These are phyloP conservation scores for Rhazya stricta DNA, from an alignment of 257 asterid species.

Conservation along the genomic window DNA sequence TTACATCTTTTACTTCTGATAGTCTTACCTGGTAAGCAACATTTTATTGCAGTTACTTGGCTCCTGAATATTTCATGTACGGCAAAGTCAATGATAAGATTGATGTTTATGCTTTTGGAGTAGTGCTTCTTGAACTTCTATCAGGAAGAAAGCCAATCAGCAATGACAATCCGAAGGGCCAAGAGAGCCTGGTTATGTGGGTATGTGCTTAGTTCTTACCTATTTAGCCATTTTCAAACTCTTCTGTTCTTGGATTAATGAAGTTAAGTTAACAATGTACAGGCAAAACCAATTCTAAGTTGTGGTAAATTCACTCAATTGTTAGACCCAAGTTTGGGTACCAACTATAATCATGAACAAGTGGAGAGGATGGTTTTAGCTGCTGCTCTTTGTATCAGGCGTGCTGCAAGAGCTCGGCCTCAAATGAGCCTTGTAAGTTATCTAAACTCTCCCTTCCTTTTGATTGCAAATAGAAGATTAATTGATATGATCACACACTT, in stretches of 20 bases:
- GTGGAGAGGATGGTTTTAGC: conserved; percentile 83
- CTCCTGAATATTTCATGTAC: conserved; percentile 97
- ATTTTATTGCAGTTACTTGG: conserved; percentile 61
- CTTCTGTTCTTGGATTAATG: conserved; percentile 5
- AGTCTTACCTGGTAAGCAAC: conserved; percentile 9
- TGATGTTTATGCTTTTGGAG: conserved; percentile 94
- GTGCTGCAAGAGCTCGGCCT: conserved; percentile 88
- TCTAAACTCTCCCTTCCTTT: neutral
- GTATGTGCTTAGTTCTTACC: conserved; percentile 41
- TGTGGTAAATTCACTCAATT: conserved; percentile 49
- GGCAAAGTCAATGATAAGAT: conserved; percentile 92
- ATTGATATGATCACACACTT: too few relatives aligned
- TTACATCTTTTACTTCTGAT: neutral
- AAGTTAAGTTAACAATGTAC: conserved; percentile 14
- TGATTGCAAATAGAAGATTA: neutral
- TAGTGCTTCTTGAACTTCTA: conserved; percentile 91
- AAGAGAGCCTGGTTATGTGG: conserved; percentile 98
- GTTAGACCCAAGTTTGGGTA: conserved; percentile 63
- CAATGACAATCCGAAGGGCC: conserved; percentile 77
- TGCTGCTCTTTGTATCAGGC: conserved; percentile 82
- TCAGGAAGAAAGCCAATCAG: conserved; percentile 92
- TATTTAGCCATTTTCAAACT: neutral
- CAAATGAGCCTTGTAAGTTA: conserved; percentile 76
- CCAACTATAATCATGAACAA: conserved; percentile 50
- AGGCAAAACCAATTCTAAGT: conserved; percentile 80